Evolutionary conservation across 1,139 yeast genomes (phyloP), one percentile per base, ranked within the genome.

Genomic region (Starmera stellimalicola): DNA sequence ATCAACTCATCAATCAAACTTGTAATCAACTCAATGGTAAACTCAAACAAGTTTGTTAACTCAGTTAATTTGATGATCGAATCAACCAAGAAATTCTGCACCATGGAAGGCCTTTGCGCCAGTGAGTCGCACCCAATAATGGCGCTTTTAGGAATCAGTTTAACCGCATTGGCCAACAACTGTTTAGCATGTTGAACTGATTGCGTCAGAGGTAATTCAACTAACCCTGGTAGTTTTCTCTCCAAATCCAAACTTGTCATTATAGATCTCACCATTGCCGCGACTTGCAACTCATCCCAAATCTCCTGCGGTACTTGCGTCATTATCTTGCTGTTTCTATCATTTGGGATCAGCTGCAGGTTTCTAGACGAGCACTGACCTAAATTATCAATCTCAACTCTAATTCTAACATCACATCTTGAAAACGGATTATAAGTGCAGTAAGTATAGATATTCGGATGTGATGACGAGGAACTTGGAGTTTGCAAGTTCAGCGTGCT

Each of bases 231-330:
- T 41, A 45, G 62, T 64, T 48, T 81, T 62, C 82, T 72, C 33
- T 72, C 76, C 15, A 69, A 65, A 33, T 70, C 83, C 43, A 79
- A 87, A 26, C 78, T 68, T 42, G 76, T 82, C 30, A 85, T 58
- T 18, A 88, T 54, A 16, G 85, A 65, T 47, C 98, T 66, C 29
- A 85, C 71, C 45, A 87, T 65, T 3, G 82, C 71, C 40, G 85
- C 76, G 33, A 85, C 77, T 54, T 75, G 83, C 0, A 94, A 73
- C 53, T 91, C 96, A 23, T 66, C 65, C 97, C 97, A 88, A 24
- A 71, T 39, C 20, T 54, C 51, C 1, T 62, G 64, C 12, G 58
- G 53, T 11, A 63, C 37, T 12, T 50, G 48, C 12, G 41, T 37
- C 3, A 44, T 23, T 2, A 41, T 45, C 14, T 51, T 55, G 14